These are phyloP conservation scores for Magnusiomyces paraingens DNA, from an alignment of 1,139 yeast species.

Conservation along the genomic window DNA sequence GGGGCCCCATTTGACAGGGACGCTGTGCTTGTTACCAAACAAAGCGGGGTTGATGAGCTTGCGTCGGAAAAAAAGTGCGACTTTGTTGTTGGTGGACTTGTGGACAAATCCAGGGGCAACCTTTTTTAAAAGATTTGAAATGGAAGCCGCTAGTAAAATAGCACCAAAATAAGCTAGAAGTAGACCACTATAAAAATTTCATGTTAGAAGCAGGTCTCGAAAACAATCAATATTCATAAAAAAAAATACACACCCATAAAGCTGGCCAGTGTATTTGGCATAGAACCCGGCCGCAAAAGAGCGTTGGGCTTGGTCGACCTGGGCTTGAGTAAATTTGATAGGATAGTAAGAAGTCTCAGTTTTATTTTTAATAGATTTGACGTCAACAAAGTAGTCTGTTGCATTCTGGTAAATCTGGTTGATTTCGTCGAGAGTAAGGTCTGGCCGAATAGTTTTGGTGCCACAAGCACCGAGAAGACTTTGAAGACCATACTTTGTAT, in stretches of 20 bases:
- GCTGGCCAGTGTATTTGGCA: slow-evolving; percentile 1
- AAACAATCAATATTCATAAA: background rate
- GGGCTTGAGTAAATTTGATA: slow-evolving; percentile 1
- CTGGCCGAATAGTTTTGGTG: background rate
- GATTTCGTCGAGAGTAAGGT: background rate
- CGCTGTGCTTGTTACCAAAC: slow-evolving; percentile 10
- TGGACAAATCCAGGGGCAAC: slow-evolving; percentile 4
- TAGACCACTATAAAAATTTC: slow-evolving; percentile 20
- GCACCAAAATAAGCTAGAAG: slow-evolving; percentile 25
- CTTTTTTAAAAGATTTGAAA: slow-evolving; percentile 18
- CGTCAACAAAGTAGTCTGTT: slow-evolving; percentile 5
- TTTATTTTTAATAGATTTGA: slow-evolving; percentile 1
- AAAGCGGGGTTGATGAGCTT: slow-evolving; percentile 12
- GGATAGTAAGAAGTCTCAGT: slow-evolving; percentile 1
- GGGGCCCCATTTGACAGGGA: slow-evolving; percentile 21
- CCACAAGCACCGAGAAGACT: background rate
- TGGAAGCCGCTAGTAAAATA: slow-evolving; percentile 19
- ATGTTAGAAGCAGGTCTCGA: too few relatives aligned
- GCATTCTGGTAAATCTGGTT: background rate
- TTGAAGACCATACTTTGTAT: background rate
- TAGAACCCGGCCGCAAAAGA: slow-evolving; percentile 1
- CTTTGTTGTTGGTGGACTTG: slow-evolving; percentile 4
- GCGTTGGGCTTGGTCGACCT: background rate
- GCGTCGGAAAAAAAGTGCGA: slow-evolving; percentile 1
- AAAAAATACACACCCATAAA: slow-evolving; percentile 1